Evolutionary conservation across 2,329 filamentous ascomycete species (phyloP).

Genomic region (Sporothrix sp.): DNA sequence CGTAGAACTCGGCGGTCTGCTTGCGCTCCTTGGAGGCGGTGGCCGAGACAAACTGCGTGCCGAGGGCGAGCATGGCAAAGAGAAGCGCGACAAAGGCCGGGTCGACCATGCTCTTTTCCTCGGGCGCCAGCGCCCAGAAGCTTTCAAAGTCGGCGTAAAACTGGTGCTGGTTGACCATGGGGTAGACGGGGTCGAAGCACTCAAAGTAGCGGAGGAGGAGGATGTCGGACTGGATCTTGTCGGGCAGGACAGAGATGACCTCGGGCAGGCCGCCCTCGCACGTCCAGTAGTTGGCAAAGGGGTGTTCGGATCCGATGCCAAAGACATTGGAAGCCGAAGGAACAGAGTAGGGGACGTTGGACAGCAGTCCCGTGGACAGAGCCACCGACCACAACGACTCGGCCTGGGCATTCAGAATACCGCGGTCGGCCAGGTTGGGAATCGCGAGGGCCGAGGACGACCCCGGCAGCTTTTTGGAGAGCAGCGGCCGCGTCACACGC

Average conservation of each 20-base stretch:
- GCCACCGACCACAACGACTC: conserved; percentile 40
- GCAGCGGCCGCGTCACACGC: conserved; percentile 47
- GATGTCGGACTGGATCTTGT: conserved; percentile 66
- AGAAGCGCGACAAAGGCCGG: conserved; percentile 62
- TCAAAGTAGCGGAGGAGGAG: conserved; percentile 55
- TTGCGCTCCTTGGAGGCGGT: conserved; percentile 53
- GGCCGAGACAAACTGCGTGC: conserved; percentile 63
- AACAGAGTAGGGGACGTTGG: conserved; percentile 62
- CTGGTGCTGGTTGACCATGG: conserved; percentile 65
- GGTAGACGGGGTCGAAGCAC: conserved; percentile 70
- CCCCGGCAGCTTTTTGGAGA: conserved; percentile 36
- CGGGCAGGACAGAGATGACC: conserved; percentile 64
- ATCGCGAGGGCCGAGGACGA: conserved; percentile 32
- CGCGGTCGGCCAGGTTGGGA: conserved; percentile 48
- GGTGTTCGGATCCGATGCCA: conserved; percentile 68
- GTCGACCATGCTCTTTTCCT: conserved; percentile 53
- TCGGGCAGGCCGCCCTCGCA: conserved; percentile 65
- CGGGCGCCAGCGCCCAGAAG: conserved; percentile 55
- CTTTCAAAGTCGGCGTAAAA: conserved; percentile 72
- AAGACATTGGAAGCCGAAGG: conserved; percentile 68
- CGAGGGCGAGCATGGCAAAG: conserved; percentile 68
- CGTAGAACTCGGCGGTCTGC: conserved; percentile 72
- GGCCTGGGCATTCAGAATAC: conserved; percentile 36
- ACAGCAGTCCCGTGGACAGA: conserved; percentile 53
- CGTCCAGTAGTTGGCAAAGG: conserved; percentile 79